phyloP scores from a whole-genome alignment of 2,329 filamentous ascomycete species.

The Septoria petroselini region DNA sequence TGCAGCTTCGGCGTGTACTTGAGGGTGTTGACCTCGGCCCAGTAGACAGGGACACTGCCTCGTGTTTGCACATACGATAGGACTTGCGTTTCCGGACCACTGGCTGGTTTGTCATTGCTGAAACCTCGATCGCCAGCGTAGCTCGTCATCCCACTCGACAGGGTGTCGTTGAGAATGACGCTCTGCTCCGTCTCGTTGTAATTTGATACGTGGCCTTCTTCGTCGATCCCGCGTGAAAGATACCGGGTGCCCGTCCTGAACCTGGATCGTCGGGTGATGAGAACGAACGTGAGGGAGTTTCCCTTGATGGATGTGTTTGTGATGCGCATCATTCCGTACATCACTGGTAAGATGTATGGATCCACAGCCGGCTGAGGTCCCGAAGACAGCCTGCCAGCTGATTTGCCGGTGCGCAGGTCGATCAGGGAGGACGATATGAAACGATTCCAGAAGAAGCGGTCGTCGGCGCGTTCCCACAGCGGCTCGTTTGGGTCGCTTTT shows the following conservation, averaged over 20 bases:
- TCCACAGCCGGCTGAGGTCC: conserved; percentile 74
- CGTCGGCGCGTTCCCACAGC: conserved; percentile 87
- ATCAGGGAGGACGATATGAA: conserved; percentile 90
- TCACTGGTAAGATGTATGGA: conserved; percentile 90
- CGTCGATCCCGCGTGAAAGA: conserved; percentile 90
- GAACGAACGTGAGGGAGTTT: conserved; percentile 75
- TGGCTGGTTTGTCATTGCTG: conserved; percentile 67
- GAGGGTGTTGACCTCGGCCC: conserved; percentile 92
- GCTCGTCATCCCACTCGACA: conserved; percentile 68
- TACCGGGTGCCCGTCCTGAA: conserved; percentile 89
- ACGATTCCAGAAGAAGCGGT: conserved; percentile 98
- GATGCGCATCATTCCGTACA: conserved; percentile 95
- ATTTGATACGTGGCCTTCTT: conserved; percentile 92
- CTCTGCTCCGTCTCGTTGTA: conserved; percentile 98
- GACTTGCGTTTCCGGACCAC: conserved; percentile 76
- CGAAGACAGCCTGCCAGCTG: conserved; percentile 58
- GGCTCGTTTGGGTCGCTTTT: conserved; percentile 68
- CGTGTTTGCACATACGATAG: conserved; percentile 94
- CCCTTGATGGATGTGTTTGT: conserved; percentile 80
- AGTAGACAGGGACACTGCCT: conserved; percentile 92
- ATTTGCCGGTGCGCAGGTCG: conserved; percentile 69
- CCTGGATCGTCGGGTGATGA: conserved; percentile 86
- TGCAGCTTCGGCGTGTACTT: conserved; percentile 89
- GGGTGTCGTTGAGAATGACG: conserved; percentile 79
- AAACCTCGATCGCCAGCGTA: conserved; percentile 74